Percentiles rank a stretch among this genome's conserved stretches.
Conservation (phyloP, 257 asterid species). For the Craterostigma plantagineum region DNA sequence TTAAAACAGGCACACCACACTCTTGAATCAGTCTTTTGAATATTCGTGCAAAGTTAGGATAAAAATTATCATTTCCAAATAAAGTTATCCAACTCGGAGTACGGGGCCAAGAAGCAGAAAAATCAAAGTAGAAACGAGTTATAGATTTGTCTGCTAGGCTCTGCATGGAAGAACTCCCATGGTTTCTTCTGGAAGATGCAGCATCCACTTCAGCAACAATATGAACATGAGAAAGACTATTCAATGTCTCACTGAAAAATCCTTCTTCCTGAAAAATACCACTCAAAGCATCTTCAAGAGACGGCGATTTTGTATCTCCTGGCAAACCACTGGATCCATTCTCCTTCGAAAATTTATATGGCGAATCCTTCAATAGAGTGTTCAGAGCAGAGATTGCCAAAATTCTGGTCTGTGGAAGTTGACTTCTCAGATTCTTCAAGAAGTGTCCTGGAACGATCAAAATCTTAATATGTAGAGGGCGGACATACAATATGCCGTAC, state of each 20-base stretch:
- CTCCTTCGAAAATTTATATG: constrained; percentile 50
- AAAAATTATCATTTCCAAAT: constrained; percentile 65
- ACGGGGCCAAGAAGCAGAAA: constrained; percentile 98
- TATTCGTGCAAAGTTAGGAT: constrained; percentile 78
- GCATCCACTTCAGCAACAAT: constrained; percentile 54
- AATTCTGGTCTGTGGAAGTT: constrained; percentile 96
- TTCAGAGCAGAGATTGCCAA: constrained; percentile 95
- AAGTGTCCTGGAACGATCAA: constrained; percentile 63
- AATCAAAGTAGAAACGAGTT: constrained; percentile 85
- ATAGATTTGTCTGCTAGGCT: constrained; percentile 86
- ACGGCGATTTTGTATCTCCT: constrained; percentile 44
- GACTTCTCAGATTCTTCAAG: constrained; percentile 88
- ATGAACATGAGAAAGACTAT: constrained; percentile 87
- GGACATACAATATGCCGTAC: constrained; percentile 2
- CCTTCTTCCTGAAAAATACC: constrained; percentile 81
- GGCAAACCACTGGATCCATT: constrained; percentile 15
- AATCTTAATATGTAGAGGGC: constrained; percentile 7
- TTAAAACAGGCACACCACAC: constrained; percentile 82
- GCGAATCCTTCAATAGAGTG: constrained; percentile 87
- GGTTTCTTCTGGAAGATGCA: constrained; percentile 62
- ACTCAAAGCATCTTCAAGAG: constrained; percentile 73
- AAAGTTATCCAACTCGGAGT: constrained; percentile 95
- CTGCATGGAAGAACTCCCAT: constrained; percentile 67
- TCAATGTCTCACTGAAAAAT: constrained; percentile 63
- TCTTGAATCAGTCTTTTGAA: constrained; percentile 89